A percentile compares a stretch with the other conserved stretches of the same genome.
These are phyloP conservation scores for Penicillium arizonense DNA, from an alignment of 495 filamentous ascomycete species.

Conservation along the genomic window DNA sequence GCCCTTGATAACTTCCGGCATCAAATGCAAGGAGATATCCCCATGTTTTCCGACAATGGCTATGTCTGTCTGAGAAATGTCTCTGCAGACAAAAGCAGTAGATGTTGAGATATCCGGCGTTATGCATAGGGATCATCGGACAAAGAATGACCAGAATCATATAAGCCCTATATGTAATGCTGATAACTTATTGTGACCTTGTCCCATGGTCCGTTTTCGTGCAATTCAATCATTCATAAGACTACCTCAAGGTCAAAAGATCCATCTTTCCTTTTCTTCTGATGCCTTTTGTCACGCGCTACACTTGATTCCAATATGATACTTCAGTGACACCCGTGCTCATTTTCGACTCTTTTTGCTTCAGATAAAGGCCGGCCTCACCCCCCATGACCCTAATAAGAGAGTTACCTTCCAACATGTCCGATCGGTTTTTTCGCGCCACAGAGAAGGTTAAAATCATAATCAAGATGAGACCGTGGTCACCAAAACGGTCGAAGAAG, in stretches of 20 bases:
- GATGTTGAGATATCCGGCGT: conserved; percentile 1
- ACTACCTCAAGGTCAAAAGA: conserved; percentile 37
- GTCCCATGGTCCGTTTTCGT: conserved; percentile 46
- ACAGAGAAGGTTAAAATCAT: conserved; percentile 32
- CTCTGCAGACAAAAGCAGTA: conserved; percentile 3
- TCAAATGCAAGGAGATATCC: conserved; percentile 5
- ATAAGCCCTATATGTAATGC: conserved; percentile 34
- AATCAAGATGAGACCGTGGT: conserved; percentile 36
- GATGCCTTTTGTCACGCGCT: conserved; percentile 21
- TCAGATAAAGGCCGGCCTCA: conserved; percentile 10
- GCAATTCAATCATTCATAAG: conserved; percentile 20
- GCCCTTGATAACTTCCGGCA: conserved; percentile 16
- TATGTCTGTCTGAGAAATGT: conserved; percentile 8
- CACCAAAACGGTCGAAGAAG: conserved; percentile 13
- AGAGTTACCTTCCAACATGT: conserved; percentile 22
- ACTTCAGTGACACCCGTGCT: not conserved
- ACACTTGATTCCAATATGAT: conserved; percentile 17
- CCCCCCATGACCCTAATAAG: conserved; percentile 16
- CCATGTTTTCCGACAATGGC: conserved; percentile 12
- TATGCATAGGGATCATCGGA: conserved; percentile 27
- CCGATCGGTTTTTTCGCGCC: conserved; percentile 31
- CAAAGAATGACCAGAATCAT: conserved; percentile 14
- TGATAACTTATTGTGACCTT: conserved; percentile 34
- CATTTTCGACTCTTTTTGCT: not conserved
- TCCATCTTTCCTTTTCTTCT: conserved; percentile 11